A percentile compares a stretch with the other conserved stretches of the same genome.
These are phyloP conservation scores for Penicillium soppii DNA, from an alignment of 495 filamentous ascomycete species.

Conservation along the genomic window DNA sequence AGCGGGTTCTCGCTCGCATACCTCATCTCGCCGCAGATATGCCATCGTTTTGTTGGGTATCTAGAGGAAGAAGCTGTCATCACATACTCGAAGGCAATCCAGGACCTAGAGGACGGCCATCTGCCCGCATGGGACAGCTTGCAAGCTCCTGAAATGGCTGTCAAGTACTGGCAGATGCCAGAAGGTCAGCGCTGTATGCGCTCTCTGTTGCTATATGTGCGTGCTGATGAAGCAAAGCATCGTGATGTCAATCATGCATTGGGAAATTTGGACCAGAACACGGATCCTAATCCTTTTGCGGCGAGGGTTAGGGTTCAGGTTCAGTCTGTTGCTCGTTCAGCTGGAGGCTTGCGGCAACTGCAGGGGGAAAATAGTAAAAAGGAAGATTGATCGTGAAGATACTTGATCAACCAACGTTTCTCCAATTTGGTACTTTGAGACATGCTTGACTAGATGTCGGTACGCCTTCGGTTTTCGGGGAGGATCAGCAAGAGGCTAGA, in stretches of 20 bases:
- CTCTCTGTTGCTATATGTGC: conserved; percentile 79
- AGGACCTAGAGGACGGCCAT: conserved; percentile 76
- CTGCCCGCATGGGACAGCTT: conserved; percentile 78
- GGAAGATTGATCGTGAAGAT: background rate
- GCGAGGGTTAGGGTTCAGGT: conserved; percentile 62
- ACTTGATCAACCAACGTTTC: background rate
- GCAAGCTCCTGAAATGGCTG: conserved; percentile 77
- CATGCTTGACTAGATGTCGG: background rate
- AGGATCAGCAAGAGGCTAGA: too few relatives aligned
- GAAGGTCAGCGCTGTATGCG: conserved; percentile 76
- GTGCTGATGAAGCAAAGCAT: conserved; percentile 91
- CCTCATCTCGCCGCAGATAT: conserved; percentile 80
- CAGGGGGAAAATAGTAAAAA: background rate
- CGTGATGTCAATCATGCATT: conserved; percentile 93
- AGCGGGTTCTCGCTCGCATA: conserved; percentile 87
- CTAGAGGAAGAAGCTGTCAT: conserved; percentile 93
- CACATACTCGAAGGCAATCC: conserved; percentile 82
- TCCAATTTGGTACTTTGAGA: background rate
- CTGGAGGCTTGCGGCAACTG: background rate
- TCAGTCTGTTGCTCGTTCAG: background rate
- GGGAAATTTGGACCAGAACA: conserved; percentile 72
- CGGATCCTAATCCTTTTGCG: conserved; percentile 89
- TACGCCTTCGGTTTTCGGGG: too few relatives aligned
- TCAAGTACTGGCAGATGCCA: conserved; percentile 87
- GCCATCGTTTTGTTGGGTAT: conserved; percentile 93